Conservation (phyloP, 257 asterid species). For the Jacaranda copaia region DNA sequence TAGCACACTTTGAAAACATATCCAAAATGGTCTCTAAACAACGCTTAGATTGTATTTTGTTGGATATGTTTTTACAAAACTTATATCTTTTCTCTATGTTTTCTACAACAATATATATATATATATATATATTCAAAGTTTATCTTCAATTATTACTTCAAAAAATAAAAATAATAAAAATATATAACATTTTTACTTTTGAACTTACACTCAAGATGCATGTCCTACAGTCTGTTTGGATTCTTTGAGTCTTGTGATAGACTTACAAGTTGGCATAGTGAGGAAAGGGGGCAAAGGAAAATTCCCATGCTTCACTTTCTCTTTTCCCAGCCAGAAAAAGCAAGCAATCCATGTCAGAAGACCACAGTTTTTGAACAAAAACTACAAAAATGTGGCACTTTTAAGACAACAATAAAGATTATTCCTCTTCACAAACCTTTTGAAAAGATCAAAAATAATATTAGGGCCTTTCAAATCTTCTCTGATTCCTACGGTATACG, state of each 20-base stretch:
- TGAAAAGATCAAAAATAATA: neutral
- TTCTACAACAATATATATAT: no score
- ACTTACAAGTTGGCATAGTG: neutral
- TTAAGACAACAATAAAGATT: constrained; percentile 33
- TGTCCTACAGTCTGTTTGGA: neutral
- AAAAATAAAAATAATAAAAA: no score
- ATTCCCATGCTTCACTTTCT: constrained; percentile 35
- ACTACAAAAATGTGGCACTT: constrained; percentile 34
- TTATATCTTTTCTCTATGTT: no score
- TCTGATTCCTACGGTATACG: constrained; percentile 19
- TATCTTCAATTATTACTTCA: no score
- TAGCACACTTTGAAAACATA: no score
- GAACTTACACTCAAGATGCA: no score
- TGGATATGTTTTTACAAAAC: no score
- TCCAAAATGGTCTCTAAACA: no score
- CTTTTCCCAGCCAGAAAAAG: constrained; percentile 18
- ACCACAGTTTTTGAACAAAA: constrained; percentile 9
- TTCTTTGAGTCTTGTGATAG: neutral
- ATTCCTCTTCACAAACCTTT: constrained; percentile 26
- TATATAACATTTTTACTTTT: no score
- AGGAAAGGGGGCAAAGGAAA: neutral
- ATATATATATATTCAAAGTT: no score
- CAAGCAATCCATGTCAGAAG: constrained; percentile 26
- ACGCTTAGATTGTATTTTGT: no score
- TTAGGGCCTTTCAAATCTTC: neutral